Base-by-base conservation (phyloP, 169 alveolate species). In the Cryptosporidium parvum region DNA sequence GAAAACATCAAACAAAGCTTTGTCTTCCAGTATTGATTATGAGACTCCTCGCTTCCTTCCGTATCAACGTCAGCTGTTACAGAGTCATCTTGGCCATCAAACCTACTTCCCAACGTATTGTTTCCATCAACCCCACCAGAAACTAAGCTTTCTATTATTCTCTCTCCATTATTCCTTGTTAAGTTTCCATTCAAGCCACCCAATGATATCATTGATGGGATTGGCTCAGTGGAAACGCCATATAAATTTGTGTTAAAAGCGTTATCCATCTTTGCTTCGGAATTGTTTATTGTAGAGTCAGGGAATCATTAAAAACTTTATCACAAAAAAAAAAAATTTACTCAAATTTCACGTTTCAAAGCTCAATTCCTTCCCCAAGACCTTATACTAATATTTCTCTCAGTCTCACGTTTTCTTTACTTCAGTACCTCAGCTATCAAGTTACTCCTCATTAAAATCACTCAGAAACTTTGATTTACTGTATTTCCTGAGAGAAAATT, bases 1-100 rank as follows among this genome's bases (percentile, higher is more conserved):
- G 84, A 53, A 67, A 23, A 72, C 85, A 86, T 73, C 31, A 73
- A 65, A 31, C 92, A 86, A 35, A 86, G 73, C 35, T 84, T 65
- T 69, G 92, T 86, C 70, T 71, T 86, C 85, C 92, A 73, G 42
- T 44, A 80, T 42, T 80, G 89, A 44, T 80, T 65, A 65, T 80
- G 89, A 39, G 65, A 16, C 62, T 42, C 75, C 10, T 65, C 68
- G 37, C 68, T 37, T 42, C 51, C 68, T 31, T 62, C 80, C 42
- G 59, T 44, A 23, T 70, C 65, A 70, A 18, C 84, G 0, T 70
- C 58, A 70, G 39, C 65, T n/a, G 44, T 29, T 10, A 42, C 58
- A 44, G 59, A 29, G 67, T 37, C 59, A 35, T 42, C 84, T 21
- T 35, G 67, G 26, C 42, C 67, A 35, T 45, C 65, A 26, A 8